phyloP scores from a whole-genome alignment of 2,329 filamentous ascomycete genomes.

The Curvularia hawaiiensis region DNA sequence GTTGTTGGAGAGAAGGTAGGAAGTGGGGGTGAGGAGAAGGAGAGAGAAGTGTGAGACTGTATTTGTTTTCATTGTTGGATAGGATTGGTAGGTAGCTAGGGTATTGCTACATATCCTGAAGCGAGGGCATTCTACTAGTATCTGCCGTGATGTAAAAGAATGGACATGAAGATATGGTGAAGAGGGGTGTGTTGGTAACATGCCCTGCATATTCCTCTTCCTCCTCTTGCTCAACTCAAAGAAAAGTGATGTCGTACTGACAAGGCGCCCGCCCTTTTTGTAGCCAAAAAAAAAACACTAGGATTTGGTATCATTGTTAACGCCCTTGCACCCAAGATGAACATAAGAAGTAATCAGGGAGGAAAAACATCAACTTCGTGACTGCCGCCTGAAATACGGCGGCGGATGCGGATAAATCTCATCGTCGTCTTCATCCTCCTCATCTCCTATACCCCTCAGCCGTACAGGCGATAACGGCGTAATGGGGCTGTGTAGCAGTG shows the following conservation, averaged over 20 bases:
- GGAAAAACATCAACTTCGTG: not conserved
- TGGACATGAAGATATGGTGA: not conserved
- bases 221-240: not conserved
- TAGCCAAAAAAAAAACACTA: not conserved
- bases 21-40: not conserved
- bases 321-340: not conserved
- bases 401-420: constrained; percentile 33
- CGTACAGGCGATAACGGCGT: constrained; percentile 36
- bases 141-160: not conserved
- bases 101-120: not conserved
- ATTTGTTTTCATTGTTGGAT: too few relatives aligned
- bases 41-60: too few relatives aligned
- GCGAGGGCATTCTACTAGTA: not conserved
- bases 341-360: not conserved
- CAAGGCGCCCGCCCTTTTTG: not conserved
- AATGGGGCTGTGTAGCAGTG: constrained; percentile 34
- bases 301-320: not conserved
- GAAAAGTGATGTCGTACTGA: not conserved
- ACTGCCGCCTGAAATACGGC: not conserved
- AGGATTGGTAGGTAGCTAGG: not conserved
- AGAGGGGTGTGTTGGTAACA: not conserved
- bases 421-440: not conserved
- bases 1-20: too few relatives aligned
- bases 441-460: constrained; percentile 32
- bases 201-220: not conserved